A percentile compares a stretch with the other conserved stretches of the same genome.
phyloP scores from a whole-genome alignment of 2,329 filamentous ascomycete genomes.

The Pestalotiopsis sp. region DNA sequence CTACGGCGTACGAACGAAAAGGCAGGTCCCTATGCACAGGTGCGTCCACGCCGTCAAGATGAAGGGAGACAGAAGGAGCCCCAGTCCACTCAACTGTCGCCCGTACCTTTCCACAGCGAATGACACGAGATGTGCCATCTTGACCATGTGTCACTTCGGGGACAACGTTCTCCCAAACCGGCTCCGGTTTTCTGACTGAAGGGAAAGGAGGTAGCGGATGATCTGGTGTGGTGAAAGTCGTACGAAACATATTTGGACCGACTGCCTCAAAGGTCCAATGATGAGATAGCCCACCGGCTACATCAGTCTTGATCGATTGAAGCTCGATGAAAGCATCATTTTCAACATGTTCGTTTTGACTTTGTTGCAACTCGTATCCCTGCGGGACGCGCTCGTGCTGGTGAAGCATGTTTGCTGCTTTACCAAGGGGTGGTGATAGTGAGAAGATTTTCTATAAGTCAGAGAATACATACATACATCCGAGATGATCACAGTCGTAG shows the following conservation, averaged over 20 bases:
- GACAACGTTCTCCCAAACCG: conserved; percentile 35
- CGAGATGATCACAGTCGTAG: too few species aligned
- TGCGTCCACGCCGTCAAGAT: conserved; percentile 46
- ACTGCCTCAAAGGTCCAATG: conserved; percentile 66
- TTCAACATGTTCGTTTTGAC: neutral
- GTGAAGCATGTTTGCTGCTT: conserved; percentile 18
- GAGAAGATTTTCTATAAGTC: neutral
- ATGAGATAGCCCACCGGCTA: conserved; percentile 40
- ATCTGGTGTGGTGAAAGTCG: conserved; percentile 63
- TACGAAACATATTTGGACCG: conserved; percentile 66
- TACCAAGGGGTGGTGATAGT: neutral
- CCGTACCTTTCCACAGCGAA: conserved; percentile 50
- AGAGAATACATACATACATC: too few species aligned
- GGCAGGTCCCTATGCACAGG: conserved; percentile 65
- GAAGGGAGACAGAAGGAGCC: conserved; percentile 60
- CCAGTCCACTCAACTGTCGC: conserved; percentile 62
- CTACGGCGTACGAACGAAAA: conserved; percentile 66
- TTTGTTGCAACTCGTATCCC: conserved; percentile 24
- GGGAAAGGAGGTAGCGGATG: conserved; percentile 69
- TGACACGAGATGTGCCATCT: conserved; percentile 37
- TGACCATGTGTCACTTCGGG: conserved; percentile 33
- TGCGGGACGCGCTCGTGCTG: conserved; percentile 27
- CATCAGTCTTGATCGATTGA: conserved; percentile 35
- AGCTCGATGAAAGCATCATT: conserved; percentile 39
- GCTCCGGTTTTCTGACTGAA: conserved; percentile 51